phyloP scores from a whole-genome alignment of 2,329 filamentous ascomycete species.

The Diaporthe sp. region DNA sequence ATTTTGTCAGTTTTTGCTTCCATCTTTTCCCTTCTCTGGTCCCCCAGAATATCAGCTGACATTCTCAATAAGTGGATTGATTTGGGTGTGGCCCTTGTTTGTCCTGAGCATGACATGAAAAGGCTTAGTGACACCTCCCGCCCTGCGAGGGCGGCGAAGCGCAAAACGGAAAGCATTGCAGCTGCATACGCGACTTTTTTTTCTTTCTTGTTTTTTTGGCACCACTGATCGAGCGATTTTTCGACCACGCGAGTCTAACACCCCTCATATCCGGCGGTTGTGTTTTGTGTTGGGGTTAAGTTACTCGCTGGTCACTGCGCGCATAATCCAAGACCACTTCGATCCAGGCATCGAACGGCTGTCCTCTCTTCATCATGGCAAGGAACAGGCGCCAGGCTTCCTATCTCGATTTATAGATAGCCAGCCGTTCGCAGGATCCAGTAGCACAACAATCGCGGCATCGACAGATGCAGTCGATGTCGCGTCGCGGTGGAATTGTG shows the following conservation, averaged over 20 bases:
- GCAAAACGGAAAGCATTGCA: not conserved
- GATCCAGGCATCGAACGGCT: conserved; percentile 16
- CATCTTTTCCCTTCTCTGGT: not conserved
- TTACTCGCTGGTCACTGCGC: not conserved
- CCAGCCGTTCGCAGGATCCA: not conserved
- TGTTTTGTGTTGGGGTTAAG: not conserved
- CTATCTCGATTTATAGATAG: not conserved
- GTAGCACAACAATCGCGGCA: conserved; percentile 42
- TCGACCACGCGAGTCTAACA: not conserved
- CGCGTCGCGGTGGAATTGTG: conserved; percentile 31
- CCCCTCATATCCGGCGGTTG: no score
- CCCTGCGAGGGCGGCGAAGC: not conserved
- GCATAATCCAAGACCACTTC: not conserved
- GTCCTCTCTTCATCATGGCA: conserved; percentile 26
- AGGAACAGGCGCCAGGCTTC: not conserved
- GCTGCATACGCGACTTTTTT: not conserved
- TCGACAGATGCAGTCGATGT: conserved; percentile 43
- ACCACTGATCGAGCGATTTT: not conserved
- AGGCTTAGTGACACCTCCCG: conserved; percentile 38
- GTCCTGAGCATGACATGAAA: conserved; percentile 48
- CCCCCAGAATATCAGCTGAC: not conserved
- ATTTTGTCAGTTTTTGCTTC: not conserved
- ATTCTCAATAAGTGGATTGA: not conserved
- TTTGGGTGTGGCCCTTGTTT: not conserved
- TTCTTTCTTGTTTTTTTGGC: not conserved